These are phyloP conservation scores for Hibiscus trionum DNA, from an alignment of 345 rosid species.

Conservation along the genomic window DNA sequence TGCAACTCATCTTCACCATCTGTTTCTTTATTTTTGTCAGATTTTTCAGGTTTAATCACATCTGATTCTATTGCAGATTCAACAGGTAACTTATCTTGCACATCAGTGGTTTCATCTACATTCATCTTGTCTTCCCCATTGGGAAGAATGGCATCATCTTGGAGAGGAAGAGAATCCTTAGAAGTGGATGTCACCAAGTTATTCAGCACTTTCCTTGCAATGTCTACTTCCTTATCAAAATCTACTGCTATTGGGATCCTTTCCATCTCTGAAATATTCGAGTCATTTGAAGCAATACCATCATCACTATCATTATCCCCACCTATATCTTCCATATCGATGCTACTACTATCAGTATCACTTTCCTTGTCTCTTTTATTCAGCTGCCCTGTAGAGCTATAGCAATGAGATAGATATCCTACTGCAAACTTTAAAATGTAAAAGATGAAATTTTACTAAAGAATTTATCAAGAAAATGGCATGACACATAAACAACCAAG, in stretches of 20 bases:
- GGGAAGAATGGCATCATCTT: constrained; percentile 25
- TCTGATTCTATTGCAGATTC: constrained; percentile 24
- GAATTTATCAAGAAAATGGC: neutral
- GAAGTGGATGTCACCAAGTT: constrained; percentile 45
- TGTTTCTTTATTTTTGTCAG: constrained; percentile 30
- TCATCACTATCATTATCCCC: constrained; percentile 27
- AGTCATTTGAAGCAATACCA: constrained; percentile 24
- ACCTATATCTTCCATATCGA: constrained; percentile 49
- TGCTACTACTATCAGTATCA: constrained; percentile 39
- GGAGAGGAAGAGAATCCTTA: constrained; percentile 27
- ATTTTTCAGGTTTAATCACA: constrained; percentile 27
- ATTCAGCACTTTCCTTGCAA: constrained; percentile 65
- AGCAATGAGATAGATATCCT: neutral
- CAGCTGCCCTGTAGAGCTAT: constrained; percentile 38
- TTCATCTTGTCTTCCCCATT: constrained; percentile 21
- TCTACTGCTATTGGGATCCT: constrained; percentile 32
- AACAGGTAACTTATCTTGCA: constrained; percentile 20
- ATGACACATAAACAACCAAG: neutral
- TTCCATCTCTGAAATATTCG: constrained; percentile 27
- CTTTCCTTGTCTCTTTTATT: constrained; percentile 37
- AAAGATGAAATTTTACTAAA: neutral
- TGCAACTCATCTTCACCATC: constrained; percentile 56
- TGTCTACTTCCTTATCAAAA: constrained; percentile 73
- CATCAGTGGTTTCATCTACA: constrained; percentile 20
- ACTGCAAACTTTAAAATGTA: neutral